Percentiles rank a stretch among this genome's conserved stretches.
Conservation (phyloP, 148 eudicot genomes). For the Talinum fruticosum region DNA sequence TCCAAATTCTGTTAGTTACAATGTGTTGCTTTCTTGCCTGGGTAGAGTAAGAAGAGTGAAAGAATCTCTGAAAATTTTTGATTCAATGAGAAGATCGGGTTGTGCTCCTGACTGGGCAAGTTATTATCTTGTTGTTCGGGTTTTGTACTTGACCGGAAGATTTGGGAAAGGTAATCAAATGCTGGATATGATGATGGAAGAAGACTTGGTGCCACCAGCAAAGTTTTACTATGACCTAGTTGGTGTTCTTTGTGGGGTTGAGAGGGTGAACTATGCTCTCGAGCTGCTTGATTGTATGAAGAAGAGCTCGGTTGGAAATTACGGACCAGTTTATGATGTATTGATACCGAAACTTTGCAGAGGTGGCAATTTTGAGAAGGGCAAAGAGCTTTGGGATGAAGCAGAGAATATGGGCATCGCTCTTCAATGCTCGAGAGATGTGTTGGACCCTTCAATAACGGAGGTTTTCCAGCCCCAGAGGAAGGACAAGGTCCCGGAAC, state of each 20-base stretch:
- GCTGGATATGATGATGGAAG: conserved; percentile 43
- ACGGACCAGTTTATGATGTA: conserved; percentile 57
- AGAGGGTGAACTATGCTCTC: conserved; percentile 54
- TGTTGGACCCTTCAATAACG: conserved; percentile 51
- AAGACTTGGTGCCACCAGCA: conserved; percentile 41
- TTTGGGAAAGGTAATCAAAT: conserved; percentile 63
- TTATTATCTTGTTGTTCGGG: conserved; percentile 54
- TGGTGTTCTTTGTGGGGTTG: conserved; percentile 64
- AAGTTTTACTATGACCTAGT: conserved; percentile 51
- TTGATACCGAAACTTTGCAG: conserved; percentile 60
- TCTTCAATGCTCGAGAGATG: conserved; percentile 43
- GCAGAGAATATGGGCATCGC: conserved; percentile 43
- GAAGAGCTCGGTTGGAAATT: conserved; percentile 39
- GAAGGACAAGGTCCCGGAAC: conserved; percentile 26
- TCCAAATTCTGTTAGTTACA: conserved; percentile 53
- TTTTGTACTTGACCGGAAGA: conserved; percentile 56
- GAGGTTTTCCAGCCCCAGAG: conserved; percentile 43
- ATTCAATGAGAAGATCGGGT: conserved; percentile 44
- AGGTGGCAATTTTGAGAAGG: conserved; percentile 50
- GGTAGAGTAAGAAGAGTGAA: conserved; percentile 53
- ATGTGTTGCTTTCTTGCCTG: conserved; percentile 52
- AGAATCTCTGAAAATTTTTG: conserved; percentile 44
- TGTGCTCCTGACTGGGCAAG: conserved; percentile 58
- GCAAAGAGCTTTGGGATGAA: conserved; percentile 58
- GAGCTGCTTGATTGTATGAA: conserved; percentile 57